Conservation (phyloP, 768 basidiomycete species). For the Macrolepiota fuliginosa region DNA sequence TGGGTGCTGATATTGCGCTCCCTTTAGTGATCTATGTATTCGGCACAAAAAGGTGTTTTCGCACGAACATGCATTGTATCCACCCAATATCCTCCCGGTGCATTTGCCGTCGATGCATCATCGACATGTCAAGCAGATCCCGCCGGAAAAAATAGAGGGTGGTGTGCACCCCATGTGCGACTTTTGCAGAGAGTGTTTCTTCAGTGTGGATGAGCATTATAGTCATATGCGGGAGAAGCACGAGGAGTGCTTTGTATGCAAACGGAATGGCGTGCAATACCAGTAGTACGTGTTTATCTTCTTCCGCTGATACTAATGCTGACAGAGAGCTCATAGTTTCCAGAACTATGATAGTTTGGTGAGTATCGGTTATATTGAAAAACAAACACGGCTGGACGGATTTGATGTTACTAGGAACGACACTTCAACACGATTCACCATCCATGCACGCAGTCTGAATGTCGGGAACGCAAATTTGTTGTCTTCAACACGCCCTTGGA, state of each 20-base stretch:
- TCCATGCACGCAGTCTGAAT: slow-evolving; percentile 71
- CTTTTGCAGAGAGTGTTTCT: slow-evolving; percentile 93
- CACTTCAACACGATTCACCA: slow-evolving; percentile 78
- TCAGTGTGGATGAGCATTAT: slow-evolving; percentile 91
- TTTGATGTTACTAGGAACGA: slow-evolving; percentile 52
- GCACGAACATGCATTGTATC: slow-evolving; percentile 90
- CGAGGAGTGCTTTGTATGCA: slow-evolving; percentile 97
- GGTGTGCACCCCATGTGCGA: slow-evolving; percentile 78
- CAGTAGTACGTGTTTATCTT: slow-evolving; percentile 68
- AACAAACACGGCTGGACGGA: background rate
- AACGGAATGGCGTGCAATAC: slow-evolving; percentile 72
- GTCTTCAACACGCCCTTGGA: slow-evolving; percentile 89
- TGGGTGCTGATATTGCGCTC: background rate
- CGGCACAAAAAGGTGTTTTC: slow-evolving; percentile 91
- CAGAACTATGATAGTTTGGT: slow-evolving; percentile 76
- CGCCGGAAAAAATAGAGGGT: slow-evolving; percentile 62
- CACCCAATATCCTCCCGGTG: slow-evolving; percentile 51
- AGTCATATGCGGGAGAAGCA: slow-evolving; percentile 90
- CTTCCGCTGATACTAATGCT: background rate
- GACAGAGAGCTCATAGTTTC: slow-evolving; percentile 49
- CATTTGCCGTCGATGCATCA: slow-evolving; percentile 76
- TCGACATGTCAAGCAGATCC: slow-evolving; percentile 33
- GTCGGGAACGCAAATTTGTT: slow-evolving; percentile 88
- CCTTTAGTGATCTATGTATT: slow-evolving; percentile 77
- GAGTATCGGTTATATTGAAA: slow-evolving; percentile 21